Percentiles rank a stretch among this genome's conserved stretches.
These are phyloP conservation scores for Medakamo hakoo DNA, from an alignment of 139 green algal genomes.

Conservation along the genomic window DNA sequence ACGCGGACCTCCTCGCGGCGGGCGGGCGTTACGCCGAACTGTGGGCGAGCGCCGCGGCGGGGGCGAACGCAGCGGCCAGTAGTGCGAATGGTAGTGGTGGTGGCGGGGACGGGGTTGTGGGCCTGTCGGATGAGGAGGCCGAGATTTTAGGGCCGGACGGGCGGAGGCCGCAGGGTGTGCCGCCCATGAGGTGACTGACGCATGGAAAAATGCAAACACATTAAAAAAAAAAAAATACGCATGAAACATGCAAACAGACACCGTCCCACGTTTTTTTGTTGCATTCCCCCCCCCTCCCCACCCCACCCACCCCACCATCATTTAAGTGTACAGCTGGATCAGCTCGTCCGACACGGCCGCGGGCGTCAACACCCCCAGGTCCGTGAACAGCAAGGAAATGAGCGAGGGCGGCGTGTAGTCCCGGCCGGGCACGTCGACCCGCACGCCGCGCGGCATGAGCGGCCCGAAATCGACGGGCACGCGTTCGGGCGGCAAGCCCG, in stretches of 20 bases:
- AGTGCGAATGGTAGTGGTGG: too few relatives aligned
- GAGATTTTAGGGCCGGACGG: background rate
- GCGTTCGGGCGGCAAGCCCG: constrained; percentile 63
- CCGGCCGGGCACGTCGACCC: constrained; percentile 60
- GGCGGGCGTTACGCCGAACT: constrained; percentile 55
- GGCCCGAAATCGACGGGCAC: constrained; percentile 63
- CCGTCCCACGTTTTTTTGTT: background rate
- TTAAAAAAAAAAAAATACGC: background rate
- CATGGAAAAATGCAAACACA: background rate
- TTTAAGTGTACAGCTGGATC: constrained; percentile 80
- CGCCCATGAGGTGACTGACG: too few relatives aligned
- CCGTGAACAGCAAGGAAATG: constrained; percentile 78
- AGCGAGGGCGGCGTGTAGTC: constrained; percentile 85
- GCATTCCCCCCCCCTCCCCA: too few relatives aligned
- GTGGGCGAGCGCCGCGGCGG: constrained; percentile 26
- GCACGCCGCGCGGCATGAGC: constrained; percentile 40
- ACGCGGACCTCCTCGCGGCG: constrained; percentile 50
- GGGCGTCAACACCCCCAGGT: constrained; percentile 79
- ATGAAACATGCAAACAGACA: background rate
- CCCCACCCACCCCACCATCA: too few relatives aligned
- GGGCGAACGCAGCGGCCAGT: too few relatives aligned
- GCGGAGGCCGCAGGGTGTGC: too few relatives aligned
- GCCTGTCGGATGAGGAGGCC: background rate
- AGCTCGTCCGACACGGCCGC: constrained; percentile 90
- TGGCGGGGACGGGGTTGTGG: background rate